These are phyloP conservation scores for Irpex sp. DNA, from an alignment of 1,284 basidiomycete species.

Conservation along the genomic window DNA sequence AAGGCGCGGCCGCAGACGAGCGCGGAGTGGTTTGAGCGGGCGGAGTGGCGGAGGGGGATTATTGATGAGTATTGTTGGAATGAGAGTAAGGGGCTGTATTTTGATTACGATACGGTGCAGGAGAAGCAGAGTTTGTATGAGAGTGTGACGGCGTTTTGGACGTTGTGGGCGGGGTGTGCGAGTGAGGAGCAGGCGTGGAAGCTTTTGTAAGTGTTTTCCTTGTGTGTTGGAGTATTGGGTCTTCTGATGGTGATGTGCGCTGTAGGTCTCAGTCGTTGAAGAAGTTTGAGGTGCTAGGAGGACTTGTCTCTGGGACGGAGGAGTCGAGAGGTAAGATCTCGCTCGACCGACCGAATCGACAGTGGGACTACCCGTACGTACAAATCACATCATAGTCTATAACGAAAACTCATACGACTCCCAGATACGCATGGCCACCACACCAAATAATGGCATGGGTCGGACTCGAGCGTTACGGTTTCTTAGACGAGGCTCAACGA, in stretches of 20 bases:
- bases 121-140: conserved; percentile 93
- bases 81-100: conserved; percentile 91
- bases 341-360: conserved; percentile 94
- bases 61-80: conserved; percentile 98
- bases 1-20: conserved; percentile 60
- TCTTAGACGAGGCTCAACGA: conserved; percentile 88
- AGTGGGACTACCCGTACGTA: conserved; percentile 90
- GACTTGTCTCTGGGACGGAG: conserved; percentile 95
- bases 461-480: conserved; percentile 93
- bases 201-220: conserved; percentile 56
- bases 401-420: no score
- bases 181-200: conserved; percentile 92
- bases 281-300: conserved; percentile 95
- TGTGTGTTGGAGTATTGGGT: no score
- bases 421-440: conserved; percentile 81
- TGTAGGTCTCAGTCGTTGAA: conserved; percentile 75
- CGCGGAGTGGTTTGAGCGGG: conserved; percentile 88
- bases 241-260: conserved; percentile 5
- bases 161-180: conserved; percentile 95
- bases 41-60: conserved; percentile 72
- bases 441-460: conserved; percentile 98
- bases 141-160: conserved; percentile 93
- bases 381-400: not conserved
- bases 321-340: conserved; percentile 95
- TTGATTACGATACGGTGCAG: conserved; percentile 91